These are phyloP conservation scores for Septoria petroselini DNA, from an alignment of 2,329 filamentous ascomycete genomes.

Conservation along the genomic window DNA sequence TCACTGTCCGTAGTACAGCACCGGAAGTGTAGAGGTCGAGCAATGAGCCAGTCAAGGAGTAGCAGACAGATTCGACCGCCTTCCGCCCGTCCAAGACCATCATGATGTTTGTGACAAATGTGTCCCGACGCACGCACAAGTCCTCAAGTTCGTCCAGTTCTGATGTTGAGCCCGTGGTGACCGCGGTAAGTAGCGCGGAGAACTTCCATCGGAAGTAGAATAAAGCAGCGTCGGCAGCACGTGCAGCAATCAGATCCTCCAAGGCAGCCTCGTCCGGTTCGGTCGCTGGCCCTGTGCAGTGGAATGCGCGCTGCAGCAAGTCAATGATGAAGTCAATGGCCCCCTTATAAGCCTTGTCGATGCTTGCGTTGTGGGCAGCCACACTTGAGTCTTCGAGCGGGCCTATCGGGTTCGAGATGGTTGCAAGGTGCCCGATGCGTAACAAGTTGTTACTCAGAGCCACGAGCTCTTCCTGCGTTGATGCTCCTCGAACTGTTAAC, in stretches of 20 bases:
- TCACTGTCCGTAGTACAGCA: slow-evolving; percentile 56
- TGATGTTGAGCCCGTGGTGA: slow-evolving; percentile 46
- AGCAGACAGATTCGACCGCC: slow-evolving; percentile 65
- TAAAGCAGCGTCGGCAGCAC: slow-evolving; percentile 70
- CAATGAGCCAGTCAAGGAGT: slow-evolving; percentile 70
- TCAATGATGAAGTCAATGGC: slow-evolving; percentile 68
- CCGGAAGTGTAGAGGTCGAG: slow-evolving; percentile 83
- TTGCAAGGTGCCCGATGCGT: slow-evolving; percentile 33
- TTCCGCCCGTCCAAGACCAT: slow-evolving; percentile 49
- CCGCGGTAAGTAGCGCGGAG: slow-evolving; percentile 46
- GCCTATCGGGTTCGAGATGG: slow-evolving; percentile 66
- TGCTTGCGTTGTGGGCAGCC: slow-evolving; percentile 35
- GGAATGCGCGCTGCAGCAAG: slow-evolving; percentile 70
- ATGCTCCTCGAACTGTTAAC: slow-evolving; percentile 67
- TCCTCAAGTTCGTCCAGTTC: slow-evolving; percentile 61
- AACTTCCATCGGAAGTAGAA: slow-evolving; percentile 91
- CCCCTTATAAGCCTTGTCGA: slow-evolving; percentile 29
- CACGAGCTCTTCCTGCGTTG: slow-evolving; percentile 46
- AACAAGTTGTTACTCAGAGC: slow-evolving; percentile 37
- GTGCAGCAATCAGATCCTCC: slow-evolving; percentile 74
- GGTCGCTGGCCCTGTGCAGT: slow-evolving; percentile 58
- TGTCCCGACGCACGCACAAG: slow-evolving; percentile 51
- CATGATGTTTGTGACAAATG: slow-evolving; percentile 50
- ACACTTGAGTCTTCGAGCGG: slow-evolving; percentile 62
- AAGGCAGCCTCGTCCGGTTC: slow-evolving; percentile 65